A percentile compares a stretch with the other conserved stretches of the same genome.
These are phyloP conservation scores for Penicillium crystallinum DNA, from an alignment of 495 filamentous ascomycete species.

Conservation along the genomic window DNA sequence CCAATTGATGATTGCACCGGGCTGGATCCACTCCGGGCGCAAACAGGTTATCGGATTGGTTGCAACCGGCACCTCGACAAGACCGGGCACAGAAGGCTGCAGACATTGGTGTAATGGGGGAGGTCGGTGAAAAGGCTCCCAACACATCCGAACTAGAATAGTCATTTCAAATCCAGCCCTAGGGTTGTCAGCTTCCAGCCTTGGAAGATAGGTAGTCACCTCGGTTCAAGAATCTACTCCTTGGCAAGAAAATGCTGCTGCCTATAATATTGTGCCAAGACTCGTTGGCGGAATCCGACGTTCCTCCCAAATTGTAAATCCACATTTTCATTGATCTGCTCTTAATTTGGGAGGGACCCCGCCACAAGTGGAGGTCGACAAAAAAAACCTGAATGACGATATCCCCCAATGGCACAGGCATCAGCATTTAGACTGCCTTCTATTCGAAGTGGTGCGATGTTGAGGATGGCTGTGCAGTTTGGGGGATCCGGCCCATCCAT, in stretches of 20 bases:
- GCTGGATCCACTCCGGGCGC: background rate
- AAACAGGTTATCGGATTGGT: background rate
- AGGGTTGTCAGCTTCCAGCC: no score
- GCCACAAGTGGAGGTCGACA: background rate
- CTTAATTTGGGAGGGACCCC: background rate
- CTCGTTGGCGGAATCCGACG: background rate
- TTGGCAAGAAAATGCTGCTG: slow-evolving; percentile 6
- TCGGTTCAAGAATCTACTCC: background rate
- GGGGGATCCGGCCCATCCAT: slow-evolving; percentile 4
- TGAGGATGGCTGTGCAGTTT: background rate
- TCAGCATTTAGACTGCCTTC: background rate
- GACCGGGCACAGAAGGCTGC: background rate
- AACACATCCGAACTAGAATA: background rate
- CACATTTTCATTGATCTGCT: background rate
- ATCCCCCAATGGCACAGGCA: slow-evolving; percentile 6
- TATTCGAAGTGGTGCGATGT: background rate
- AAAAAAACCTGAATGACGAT: background rate
- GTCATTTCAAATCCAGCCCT: no score
- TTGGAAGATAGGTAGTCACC: no score
- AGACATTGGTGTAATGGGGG: background rate
- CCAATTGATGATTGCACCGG: background rate
- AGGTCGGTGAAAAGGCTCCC: background rate
- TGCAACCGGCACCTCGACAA: background rate
- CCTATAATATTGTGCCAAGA: background rate
- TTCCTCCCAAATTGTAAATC: no score